Base-by-base conservation (phyloP, 2,329 filamentous ascomycete species). In the Alternaria sp. region DNA sequence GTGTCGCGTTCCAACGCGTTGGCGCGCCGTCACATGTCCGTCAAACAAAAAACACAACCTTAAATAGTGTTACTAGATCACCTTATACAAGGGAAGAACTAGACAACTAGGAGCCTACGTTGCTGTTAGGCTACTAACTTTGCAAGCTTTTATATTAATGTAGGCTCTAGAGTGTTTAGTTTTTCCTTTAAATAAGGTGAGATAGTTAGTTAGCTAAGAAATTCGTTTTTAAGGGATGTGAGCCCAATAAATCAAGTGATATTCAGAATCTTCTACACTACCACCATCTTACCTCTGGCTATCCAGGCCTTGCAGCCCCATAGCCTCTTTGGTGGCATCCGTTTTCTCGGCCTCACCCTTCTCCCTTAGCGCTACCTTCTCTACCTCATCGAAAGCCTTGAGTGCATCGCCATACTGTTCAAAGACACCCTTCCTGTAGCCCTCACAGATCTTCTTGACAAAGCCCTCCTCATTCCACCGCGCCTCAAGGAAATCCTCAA, bases 391-490 rank as follows among this genome's bases (percentile, higher is more conserved):
- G 50, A 97, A 96, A 0, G 90, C 92, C 55, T 87, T 86, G 45
- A 97, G 79, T 11, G 94, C 91, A 49, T 86, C 84, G 1, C 92
- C 93, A 80, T 98, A 98, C 78, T 82, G 82, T 78, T 92, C 88
- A 82, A 93, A 98, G 3, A 90, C 83, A 1, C 88, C 91, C 68
- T 89, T 82, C 67, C 88, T 86, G 81, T 94, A 99, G 2, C 96
- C 95, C 3, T 91, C 87, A 44, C 91, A 93, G 47, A 97, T 90
- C 82, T 88, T 92, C 82, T 92, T 88, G 12, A 97, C 90, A 68
- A 94, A 93, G 1, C 89, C 90, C 69, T 91, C 90, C 81, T 97
- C 95, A 65, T 88, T 88, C 96, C 96, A 99, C 66, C 96, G 85
- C 75, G 84, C 84, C 8, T 91, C 93, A 65, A 99, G 90, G 67